Evolutionary conservation across 2,329 filamentous ascomycete genomes (phyloP).

Genomic region (Ceratocystis lukuohia): DNA sequence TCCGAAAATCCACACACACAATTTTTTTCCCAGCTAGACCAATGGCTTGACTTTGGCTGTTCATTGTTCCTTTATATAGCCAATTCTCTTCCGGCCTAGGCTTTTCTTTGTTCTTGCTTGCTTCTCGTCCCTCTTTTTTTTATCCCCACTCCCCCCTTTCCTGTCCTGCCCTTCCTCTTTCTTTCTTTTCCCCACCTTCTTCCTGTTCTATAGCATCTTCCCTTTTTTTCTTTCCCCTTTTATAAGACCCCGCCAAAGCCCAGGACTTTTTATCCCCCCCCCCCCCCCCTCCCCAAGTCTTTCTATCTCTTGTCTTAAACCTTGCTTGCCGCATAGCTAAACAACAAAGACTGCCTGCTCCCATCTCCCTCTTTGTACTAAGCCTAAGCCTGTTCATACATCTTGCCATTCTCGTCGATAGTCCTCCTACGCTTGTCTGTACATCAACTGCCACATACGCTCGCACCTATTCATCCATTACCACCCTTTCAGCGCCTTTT

Average conservation of each 20-base stretch:
- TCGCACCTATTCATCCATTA: neutral
- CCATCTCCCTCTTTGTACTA: neutral
- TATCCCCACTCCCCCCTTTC: neutral
- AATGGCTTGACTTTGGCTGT: neutral
- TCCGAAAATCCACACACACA: slow-evolving; percentile 4
- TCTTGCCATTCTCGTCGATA: neutral
- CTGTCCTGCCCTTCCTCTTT: neutral
- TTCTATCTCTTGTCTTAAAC: neutral
- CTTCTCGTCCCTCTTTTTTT: slow-evolving; percentile 4
- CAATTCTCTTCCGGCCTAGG: slow-evolving; percentile 1
- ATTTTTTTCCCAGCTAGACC: neutral
- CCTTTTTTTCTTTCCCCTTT: neutral
- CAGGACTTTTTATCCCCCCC: neutral
- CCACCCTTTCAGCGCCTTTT: neutral
- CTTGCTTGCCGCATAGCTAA: no score
- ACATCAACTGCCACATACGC: neutral
- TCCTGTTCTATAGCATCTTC: neutral
- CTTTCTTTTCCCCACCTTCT: neutral
- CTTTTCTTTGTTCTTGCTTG: neutral
- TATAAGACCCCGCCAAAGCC: neutral
- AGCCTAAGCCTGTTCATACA: neutral
- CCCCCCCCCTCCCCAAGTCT: neutral
- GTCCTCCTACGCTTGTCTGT: neutral
- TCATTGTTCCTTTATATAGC: slow-evolving; percentile 8
- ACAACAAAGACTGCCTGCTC: no score